Base-by-base conservation (phyloP, 2,329 filamentous ascomycete species). In the Colletotrichum orbiculare region DNA sequence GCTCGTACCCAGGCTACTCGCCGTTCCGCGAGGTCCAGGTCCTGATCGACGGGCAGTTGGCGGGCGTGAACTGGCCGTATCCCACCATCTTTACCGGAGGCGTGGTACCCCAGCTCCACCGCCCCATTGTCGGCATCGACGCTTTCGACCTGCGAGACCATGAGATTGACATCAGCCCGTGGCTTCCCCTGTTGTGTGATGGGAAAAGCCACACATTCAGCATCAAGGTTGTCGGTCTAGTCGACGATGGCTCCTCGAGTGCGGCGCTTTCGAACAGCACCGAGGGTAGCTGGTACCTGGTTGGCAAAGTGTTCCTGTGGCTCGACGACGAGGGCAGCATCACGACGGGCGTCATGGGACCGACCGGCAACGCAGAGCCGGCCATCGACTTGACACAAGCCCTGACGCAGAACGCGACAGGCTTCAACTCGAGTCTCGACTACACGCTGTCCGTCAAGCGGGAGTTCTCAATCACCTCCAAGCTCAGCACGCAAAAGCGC, bases 31-130 rank as follows among this genome's bases (percentile, higher is more conserved):
- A 96, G 77, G 83, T 96, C 1, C 91, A 94, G 70, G 79, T 96
- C 1, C 80, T 86, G 42, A 91, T 96, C 54, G 92, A 96, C 72
- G 91, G 85, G 1, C 78, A 83, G 13, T 76, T 95, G 33, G 91
- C 91, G 1, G 93, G 92, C 2, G 87, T 94, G 2, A 85, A 87
- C 35, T 96, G 91, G 91, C 93, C 93, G 1, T 95, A 91, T 70
- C 92, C 92, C 0, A 84, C 93, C 13, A 89, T 96, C 49, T 95
- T 94, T 70, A 94, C 93, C 0, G 93, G 93, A 2, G 92, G 92
- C 1, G 83, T 96, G 4, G 89, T 91, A 0, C 92, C 92, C 4
- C 87, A 88, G 1, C 83, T 96, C 46, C 93, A 94, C 85, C 83
- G 91, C 6, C 93, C 93, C 0, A 84, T 96, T 58, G 92, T 92